A percentile compares a stretch with the other conserved stretches of the same genome.
Conservation (phyloP, 257 asterid genomes). For the Solanum bulbocastanum region DNA sequence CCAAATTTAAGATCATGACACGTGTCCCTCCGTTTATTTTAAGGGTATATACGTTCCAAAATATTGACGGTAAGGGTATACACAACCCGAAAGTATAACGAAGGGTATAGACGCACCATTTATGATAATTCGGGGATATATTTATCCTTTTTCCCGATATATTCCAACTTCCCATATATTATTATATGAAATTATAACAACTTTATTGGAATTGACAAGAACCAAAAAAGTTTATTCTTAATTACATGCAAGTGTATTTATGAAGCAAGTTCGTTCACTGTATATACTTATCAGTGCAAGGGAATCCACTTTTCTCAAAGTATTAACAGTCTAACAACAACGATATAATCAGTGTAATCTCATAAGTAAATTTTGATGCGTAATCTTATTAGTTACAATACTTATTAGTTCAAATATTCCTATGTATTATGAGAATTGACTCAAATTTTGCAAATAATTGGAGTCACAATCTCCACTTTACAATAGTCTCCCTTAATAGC, state of each 20-base stretch:
- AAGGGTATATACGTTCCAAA: no score
- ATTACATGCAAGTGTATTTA: background rate
- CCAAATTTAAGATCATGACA: no score
- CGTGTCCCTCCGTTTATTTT: no score
- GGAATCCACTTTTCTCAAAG: background rate
- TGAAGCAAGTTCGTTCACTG: background rate
- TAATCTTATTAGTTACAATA: background rate
- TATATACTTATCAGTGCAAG: background rate
- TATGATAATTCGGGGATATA: no score
- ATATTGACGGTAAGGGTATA: no score
- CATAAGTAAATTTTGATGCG: background rate
- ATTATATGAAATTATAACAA: background rate
- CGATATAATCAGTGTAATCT: background rate
- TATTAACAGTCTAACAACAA: background rate
- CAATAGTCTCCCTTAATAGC: background rate
- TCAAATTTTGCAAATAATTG: background rate
- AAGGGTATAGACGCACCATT: no score
- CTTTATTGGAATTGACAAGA: background rate
- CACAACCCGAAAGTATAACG: no score
- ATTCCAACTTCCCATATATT: background rate
- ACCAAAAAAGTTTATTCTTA: background rate
- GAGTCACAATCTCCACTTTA: background rate
- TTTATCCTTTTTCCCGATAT: no score
- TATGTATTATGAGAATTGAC: background rate
- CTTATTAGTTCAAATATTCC: background rate